Percentiles rank a stretch among this genome's conserved stretches.
Conservation (phyloP, 805 yeast genomes). For the Ogataea minuta region DNA sequence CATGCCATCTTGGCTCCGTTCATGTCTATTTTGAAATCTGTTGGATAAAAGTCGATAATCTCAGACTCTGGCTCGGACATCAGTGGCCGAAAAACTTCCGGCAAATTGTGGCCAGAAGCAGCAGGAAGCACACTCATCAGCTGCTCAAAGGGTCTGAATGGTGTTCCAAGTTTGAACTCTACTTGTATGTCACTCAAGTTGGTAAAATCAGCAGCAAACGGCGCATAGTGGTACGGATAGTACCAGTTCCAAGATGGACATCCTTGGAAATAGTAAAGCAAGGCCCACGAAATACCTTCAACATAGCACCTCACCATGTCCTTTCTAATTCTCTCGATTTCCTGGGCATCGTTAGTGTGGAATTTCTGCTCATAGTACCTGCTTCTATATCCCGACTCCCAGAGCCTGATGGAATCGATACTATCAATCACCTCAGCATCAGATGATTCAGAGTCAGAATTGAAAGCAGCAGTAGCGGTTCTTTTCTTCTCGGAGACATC, state of each 20-base stretch:
- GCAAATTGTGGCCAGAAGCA: slow-evolving; percentile 83
- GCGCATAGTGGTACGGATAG: slow-evolving; percentile 96
- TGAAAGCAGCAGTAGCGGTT: slow-evolving; percentile 23
- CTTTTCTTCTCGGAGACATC: slow-evolving; percentile 28
- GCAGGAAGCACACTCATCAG: slow-evolving; percentile 95
- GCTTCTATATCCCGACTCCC: slow-evolving; percentile 84
- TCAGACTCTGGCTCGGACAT: slow-evolving; percentile 81
- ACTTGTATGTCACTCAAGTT: slow-evolving; percentile 53
- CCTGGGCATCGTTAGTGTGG: slow-evolving; percentile 51
- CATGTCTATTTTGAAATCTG: slow-evolving; percentile 86
- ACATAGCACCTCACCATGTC: slow-evolving; percentile 70
- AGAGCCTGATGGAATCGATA: slow-evolving; percentile 55
- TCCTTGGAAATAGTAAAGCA: slow-evolving; percentile 92
- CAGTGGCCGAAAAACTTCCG: slow-evolving; percentile 73
- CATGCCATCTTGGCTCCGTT: slow-evolving; percentile 92
- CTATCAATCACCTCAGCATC: slow-evolving; percentile 44
- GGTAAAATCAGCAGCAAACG: slow-evolving; percentile 86
- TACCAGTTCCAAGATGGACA: slow-evolving; percentile 99
- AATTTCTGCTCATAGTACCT: slow-evolving; percentile 82
- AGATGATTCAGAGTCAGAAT: slow-evolving; percentile 31
- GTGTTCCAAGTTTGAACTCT: slow-evolving; percentile 63
- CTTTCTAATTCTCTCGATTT: slow-evolving; percentile 50
- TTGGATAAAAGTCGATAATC: slow-evolving; percentile 89
- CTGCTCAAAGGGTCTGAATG: slow-evolving; percentile 90
- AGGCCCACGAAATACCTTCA: slow-evolving; percentile 97